Evolutionary conservation across 1,284 basidiomycete species (phyloP).

Genomic region (Somion occarium): DNA sequence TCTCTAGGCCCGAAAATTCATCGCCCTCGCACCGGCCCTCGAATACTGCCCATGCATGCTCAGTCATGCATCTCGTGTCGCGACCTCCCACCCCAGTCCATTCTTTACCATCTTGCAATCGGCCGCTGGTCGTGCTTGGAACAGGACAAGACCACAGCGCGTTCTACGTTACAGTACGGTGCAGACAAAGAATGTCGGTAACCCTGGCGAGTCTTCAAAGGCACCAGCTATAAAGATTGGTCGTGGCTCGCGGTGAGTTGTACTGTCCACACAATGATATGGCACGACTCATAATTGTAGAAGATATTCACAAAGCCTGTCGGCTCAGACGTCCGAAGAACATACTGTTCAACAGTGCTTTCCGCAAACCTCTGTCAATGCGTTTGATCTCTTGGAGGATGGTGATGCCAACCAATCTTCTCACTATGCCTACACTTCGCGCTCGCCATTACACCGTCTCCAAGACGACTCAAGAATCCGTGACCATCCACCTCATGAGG

Average conservation of each 20-base stretch:
- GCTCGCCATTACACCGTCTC: not conserved
- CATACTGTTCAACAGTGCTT: too few relatives aligned
- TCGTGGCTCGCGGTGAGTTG: not conserved
- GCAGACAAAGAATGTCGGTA: not conserved
- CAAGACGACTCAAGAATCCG: too few relatives aligned
- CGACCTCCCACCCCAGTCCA: slow-evolving; percentile 28
- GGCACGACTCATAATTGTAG: too few relatives aligned
- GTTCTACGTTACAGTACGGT: slow-evolving; percentile 14
- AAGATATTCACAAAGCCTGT: too few relatives aligned
- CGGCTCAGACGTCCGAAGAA: too few relatives aligned
- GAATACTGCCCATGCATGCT: slow-evolving; percentile 55
- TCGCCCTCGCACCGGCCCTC: slow-evolving; percentile 5
- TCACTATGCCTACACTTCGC: too few relatives aligned
- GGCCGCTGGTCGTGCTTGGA: slow-evolving; percentile 51
- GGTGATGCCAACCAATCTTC: too few relatives aligned
- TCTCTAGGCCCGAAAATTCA: not conserved
- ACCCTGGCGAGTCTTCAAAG: not conserved
- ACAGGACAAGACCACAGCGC: slow-evolving; percentile 23
- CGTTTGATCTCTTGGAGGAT: too few relatives aligned
- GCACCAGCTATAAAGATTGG: not conserved
- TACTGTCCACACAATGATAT: too few relatives aligned
- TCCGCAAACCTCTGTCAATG: too few relatives aligned
- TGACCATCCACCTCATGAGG: too few relatives aligned
- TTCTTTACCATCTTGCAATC: slow-evolving; percentile 41
- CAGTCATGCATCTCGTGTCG: slow-evolving; percentile 44